Evolutionary conservation across 371 early-diverging fungal species (phyloP).

Genomic region (Phascolomyces articulosus): DNA sequence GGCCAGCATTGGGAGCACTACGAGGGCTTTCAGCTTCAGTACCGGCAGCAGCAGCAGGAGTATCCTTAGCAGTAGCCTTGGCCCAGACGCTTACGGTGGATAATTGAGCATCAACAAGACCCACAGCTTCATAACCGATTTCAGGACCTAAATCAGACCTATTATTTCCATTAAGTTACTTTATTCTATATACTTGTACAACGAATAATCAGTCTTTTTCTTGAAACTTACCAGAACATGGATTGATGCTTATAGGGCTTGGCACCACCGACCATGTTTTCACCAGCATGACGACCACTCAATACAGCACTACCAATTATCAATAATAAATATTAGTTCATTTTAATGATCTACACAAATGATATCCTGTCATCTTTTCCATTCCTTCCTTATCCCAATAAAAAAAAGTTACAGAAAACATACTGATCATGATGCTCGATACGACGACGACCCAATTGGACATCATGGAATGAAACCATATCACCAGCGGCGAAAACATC

Average conservation of each 20-base stretch:
- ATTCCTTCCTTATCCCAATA: too few relatives aligned
- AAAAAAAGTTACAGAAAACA: conserved; percentile 8
- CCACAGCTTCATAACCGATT: conserved; percentile 80
- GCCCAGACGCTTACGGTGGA: conserved; percentile 78
- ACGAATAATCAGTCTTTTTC: neutral
- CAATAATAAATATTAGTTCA: neutral
- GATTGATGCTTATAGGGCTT: conserved; percentile 76
- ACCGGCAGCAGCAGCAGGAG: conserved; percentile 46
- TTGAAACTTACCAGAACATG: conserved; percentile 69
- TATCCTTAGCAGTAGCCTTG: conserved; percentile 58
- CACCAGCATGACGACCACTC: conserved; percentile 73
- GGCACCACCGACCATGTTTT: conserved; percentile 68
- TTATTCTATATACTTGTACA: neutral
- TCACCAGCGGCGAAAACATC: conserved; percentile 83
- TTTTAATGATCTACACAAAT: too few relatives aligned
- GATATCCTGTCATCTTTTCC: too few relatives aligned
- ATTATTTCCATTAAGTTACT: neutral
- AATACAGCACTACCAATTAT: conserved; percentile 55
- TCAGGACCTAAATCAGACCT: conserved; percentile 72
- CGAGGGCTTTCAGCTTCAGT: conserved; percentile 40
- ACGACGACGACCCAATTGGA: conserved; percentile 76
- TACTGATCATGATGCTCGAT: conserved; percentile 78
- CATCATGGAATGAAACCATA: conserved; percentile 74
- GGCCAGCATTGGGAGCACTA: conserved; percentile 30
- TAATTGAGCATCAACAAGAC: conserved; percentile 67